phyloP scores from a whole-genome alignment of 176 grass and related monocot genomes.

The Oryza glaberrima region DNA sequence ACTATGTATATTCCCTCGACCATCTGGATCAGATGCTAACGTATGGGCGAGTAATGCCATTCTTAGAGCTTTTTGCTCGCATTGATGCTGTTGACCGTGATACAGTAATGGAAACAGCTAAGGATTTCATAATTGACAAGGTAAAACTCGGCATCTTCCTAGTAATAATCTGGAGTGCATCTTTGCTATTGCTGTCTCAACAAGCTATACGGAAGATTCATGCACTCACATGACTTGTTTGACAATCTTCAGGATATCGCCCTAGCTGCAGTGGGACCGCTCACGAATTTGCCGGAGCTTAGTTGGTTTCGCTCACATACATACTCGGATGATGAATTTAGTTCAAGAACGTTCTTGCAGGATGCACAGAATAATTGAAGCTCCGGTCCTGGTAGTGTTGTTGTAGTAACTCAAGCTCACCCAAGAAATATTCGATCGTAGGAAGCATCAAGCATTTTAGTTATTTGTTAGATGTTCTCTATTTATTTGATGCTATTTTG shows the following conservation, averaged over 20 bases:
- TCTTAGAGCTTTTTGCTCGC: constrained; percentile 86
- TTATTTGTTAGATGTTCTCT: constrained; percentile 18
- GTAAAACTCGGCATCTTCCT: constrained; percentile 39
- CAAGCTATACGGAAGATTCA: not conserved
- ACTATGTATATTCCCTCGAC: constrained; percentile 32
- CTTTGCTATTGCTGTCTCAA: not conserved
- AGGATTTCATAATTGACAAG: constrained; percentile 82
- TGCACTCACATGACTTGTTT: constrained; percentile 29
- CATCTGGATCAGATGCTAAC: constrained; percentile 79
- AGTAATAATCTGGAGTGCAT: not conserved
- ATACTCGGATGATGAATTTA: constrained; percentile 37
- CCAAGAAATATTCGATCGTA: constrained; percentile 12
- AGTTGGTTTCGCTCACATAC: constrained; percentile 83
- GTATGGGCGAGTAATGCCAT: constrained; percentile 83
- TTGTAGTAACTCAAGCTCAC: constrained; percentile 53
- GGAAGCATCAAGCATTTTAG: constrained; percentile 11
- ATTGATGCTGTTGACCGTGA: constrained; percentile 89
- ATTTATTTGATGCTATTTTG: constrained; percentile 24
- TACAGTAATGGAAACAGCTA: constrained; percentile 85
- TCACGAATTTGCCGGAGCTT: constrained; percentile 71
- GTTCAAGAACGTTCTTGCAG: constrained; percentile 8
- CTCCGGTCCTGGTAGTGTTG: constrained; percentile 25
- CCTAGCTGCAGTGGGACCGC: constrained; percentile 67
- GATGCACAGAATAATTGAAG: constrained; percentile 38
- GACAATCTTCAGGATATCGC: constrained; percentile 72